A percentile compares a stretch with the other conserved stretches of the same genome.
These are phyloP conservation scores for Fragilariopsis cylindrus DNA, from an alignment of 108 stramenopile genomes.

Conservation along the genomic window DNA sequence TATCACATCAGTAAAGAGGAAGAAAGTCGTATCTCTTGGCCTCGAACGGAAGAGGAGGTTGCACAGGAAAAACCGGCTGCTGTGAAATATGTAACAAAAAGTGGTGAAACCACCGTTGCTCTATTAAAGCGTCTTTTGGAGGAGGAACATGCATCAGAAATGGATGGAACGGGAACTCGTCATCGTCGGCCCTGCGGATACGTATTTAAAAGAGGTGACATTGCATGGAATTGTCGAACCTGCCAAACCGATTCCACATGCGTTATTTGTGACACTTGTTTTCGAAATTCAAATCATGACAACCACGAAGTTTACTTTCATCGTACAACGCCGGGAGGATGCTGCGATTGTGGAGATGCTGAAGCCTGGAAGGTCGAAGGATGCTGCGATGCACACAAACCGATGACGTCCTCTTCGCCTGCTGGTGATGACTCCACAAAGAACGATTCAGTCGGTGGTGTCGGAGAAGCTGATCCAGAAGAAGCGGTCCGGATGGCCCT, in stretches of 20 bases:
- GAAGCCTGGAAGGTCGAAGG: conserved; percentile 95
- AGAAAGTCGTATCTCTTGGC: conserved; percentile 9
- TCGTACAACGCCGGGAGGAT: conserved; percentile 94
- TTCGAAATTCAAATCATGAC: conserved; percentile 84
- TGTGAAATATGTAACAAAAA: not conserved
- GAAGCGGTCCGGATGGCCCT: conserved; percentile 48
- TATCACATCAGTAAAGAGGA: conserved; percentile 35
- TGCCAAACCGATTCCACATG: conserved; percentile 96
- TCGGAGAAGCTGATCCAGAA: conserved; percentile 40
- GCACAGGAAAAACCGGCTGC: conserved; percentile 10
- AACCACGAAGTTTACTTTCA: conserved; percentile 99
- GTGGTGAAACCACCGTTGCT: conserved; percentile 24
- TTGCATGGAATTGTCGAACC: conserved; percentile 98
- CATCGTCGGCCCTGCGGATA: conserved; percentile 87
- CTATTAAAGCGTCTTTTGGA: conserved; percentile 29
- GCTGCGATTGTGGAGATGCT: conserved; percentile 99
- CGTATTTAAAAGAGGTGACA: conserved; percentile 93
- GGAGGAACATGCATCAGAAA: conserved; percentile 16
- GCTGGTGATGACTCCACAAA: not conserved
- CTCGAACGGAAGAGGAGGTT: conserved; percentile 24
- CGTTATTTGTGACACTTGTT: conserved; percentile 96
- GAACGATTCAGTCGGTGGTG: conserved; percentile 4
- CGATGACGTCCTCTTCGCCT: conserved; percentile 18
- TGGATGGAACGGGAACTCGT: conserved; percentile 3
- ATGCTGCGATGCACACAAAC: conserved; percentile 86